Base-by-base conservation (phyloP, 805 yeast genomes). In the Candida sonorensis region DNA sequence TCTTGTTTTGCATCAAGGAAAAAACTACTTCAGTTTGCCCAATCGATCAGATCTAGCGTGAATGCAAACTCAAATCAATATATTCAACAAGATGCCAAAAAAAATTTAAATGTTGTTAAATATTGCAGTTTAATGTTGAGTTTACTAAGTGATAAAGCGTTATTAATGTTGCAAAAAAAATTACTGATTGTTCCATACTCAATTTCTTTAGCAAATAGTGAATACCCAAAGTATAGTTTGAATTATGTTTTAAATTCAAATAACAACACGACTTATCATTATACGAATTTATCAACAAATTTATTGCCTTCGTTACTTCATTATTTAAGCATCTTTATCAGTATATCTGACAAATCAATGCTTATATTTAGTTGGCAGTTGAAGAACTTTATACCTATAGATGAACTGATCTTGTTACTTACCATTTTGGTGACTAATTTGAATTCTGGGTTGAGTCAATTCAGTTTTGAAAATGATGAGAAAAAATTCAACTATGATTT, bases 361-460 rank as follows among this genome's bases (percentile, higher is more conserved):
- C 27, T 33, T 17, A 43, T 67, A 35, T 75, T 61, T 50, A 75
- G 75, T 42, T 75, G 81, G 81, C 75, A 73, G 40, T 62, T 75
- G 30, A 67, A 75, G 45, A 60, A 77, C 27, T 71, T 73, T n/a
- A 65, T 75, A 29, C 82, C 82, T 3, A 59, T 75, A 31, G 80
- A 75, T 50, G 72, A 77, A 7, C 63, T 75, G 11, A 68, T 74
- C 10, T 49, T 75, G 33, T 54, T 74, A 37, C 58, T 72, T 41
- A 68, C 72, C 10, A 69, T 75, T 20, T 59, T 75, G 30, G 64
- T 72, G 2, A 68, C 73, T 7, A 77, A 75, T 46, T 58, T 73
- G 47, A 68, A 68, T 36, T 61, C 56, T 12, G 48, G 47, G 2
- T 35, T 59, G 11, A 20, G 15, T 7, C 52, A 47, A 19, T n/a